phyloP scores from a whole-genome alignment of 2,329 filamentous ascomycete genomes.

The Microdochium bolleyi region DNA sequence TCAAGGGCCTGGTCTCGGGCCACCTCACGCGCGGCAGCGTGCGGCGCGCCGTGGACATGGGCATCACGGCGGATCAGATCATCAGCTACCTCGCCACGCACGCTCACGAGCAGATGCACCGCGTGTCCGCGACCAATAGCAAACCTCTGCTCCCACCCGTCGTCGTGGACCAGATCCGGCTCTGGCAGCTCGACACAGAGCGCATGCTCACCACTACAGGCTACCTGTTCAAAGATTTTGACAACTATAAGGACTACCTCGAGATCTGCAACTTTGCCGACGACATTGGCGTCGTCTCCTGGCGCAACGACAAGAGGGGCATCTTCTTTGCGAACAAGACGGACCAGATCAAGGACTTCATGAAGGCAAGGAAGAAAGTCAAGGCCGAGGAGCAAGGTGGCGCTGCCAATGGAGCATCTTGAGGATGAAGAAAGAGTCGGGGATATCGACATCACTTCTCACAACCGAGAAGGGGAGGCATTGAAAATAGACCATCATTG shows the following conservation, averaged over 20 bases:
- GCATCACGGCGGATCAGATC: conserved; percentile 93
- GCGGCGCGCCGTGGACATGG: conserved; percentile 75
- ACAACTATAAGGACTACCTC: conserved; percentile 60
- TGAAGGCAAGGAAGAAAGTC: conserved; percentile 38
- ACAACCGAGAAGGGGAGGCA: too few species aligned
- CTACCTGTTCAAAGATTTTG: conserved; percentile 87
- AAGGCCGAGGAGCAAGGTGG: conserved; percentile 2
- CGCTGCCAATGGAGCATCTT: background rate
- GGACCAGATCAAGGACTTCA: conserved; percentile 78
- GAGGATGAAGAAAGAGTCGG: too few species aligned
- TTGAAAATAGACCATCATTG: too few species aligned
- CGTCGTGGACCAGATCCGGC: conserved; percentile 91
- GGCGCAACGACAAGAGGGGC: conserved; percentile 71
- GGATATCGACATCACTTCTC: too few species aligned
- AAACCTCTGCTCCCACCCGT: conserved; percentile 82
- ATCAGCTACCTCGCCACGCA: conserved; percentile 88
- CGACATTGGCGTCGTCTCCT: conserved; percentile 82
- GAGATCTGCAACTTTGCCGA: conserved; percentile 72
- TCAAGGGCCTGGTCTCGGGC: conserved; percentile 88
- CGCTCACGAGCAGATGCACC: conserved; percentile 89
- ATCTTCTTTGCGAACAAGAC: conserved; percentile 90
- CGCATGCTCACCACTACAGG: conserved; percentile 78
- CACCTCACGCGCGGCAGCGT: conserved; percentile 86
- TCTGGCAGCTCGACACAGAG: conserved; percentile 97
- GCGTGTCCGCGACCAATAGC: conserved; percentile 47